A percentile compares a stretch with the other conserved stretches of the same genome.
Evolutionary conservation across 2,329 filamentous ascomycete species (phyloP).

Genomic region (Ascochyta lentis): DNA sequence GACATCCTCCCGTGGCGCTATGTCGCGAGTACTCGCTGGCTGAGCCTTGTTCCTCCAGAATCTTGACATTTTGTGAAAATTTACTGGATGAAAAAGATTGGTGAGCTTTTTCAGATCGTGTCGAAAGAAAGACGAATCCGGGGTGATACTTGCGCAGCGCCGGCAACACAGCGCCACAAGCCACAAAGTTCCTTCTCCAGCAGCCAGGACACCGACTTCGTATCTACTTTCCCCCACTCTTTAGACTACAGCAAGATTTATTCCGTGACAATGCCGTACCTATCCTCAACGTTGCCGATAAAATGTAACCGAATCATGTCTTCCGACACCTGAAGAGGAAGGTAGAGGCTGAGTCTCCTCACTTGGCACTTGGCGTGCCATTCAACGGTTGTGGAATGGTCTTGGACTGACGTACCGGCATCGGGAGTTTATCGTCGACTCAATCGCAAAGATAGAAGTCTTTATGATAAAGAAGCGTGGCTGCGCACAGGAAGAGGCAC

Average conservation of each 20-base stretch:
- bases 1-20: not conserved
- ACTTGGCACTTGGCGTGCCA: slow-evolving; percentile 29
- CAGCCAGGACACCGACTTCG: not conserved
- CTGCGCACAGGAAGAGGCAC: not conserved
- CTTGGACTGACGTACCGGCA: slow-evolving; percentile 32
- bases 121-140: too few relatives aligned
- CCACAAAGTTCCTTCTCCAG: not conserved
- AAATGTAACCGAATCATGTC: not conserved
- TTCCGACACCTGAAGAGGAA: slow-evolving; percentile 18
- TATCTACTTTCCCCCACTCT: slow-evolving; percentile 5
- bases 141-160: not conserved
- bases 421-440: slow-evolving; percentile 6
- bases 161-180: slow-evolving; percentile 2
- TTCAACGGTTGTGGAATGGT: slow-evolving; percentile 21
- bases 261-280: not conserved
- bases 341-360: slow-evolving; percentile 16
- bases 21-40: not conserved
- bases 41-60: not conserved
- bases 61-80: too few relatives aligned
- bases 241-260: not conserved
- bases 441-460: not conserved
- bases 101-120: too few relatives aligned
- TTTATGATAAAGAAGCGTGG: slow-evolving; percentile 6
- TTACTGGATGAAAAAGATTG: too few relatives aligned
- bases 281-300: slow-evolving; percentile 3